phyloP scores from a whole-genome alignment of 106 monocot genomes.

The Gastrodia elata region DNA sequence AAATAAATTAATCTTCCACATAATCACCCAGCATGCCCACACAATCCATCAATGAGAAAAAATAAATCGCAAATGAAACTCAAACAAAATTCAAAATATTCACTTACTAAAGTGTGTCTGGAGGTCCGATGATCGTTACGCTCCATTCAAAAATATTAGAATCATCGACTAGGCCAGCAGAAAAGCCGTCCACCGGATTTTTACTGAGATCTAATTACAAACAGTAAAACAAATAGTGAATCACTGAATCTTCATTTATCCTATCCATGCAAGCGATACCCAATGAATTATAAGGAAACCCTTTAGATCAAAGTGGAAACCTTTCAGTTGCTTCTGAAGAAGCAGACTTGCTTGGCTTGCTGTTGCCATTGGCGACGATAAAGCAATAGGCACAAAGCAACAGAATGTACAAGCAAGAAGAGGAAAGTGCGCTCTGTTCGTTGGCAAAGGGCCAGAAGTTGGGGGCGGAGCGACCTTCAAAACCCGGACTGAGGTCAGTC shows the following conservation, averaged over 20 bases:
- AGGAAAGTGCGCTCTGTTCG: not conserved
- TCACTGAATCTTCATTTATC: not conserved
- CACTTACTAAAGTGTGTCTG: conserved; percentile 70
- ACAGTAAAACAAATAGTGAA: not conserved
- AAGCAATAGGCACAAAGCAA: not conserved
- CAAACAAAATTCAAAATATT: not conserved
- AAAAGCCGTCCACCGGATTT: conserved; percentile 72
- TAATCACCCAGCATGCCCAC: not conserved
- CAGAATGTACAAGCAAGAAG: not conserved
- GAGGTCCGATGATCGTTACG: conserved; percentile 74
- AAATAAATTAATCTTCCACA: not conserved
- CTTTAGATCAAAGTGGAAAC: conserved; percentile 1
- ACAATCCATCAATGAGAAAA: not conserved
- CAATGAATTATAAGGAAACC: not conserved
- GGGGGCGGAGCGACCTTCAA: not conserved
- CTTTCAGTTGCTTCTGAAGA: conserved; percentile 51
- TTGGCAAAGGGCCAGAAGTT: not conserved
- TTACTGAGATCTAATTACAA: conserved; percentile 44
- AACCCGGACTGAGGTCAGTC: not conserved
- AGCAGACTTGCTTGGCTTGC: conserved; percentile 44
- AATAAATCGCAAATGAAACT: not conserved
- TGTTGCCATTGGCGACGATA: conserved; percentile 15
- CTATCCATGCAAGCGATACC: not conserved
- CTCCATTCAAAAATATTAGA: conserved; percentile 70
- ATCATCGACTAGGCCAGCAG: conserved; percentile 63